phyloP scores from a whole-genome alignment of 495 filamentous ascomycete genomes.

The Penicillium desertorum region DNA sequence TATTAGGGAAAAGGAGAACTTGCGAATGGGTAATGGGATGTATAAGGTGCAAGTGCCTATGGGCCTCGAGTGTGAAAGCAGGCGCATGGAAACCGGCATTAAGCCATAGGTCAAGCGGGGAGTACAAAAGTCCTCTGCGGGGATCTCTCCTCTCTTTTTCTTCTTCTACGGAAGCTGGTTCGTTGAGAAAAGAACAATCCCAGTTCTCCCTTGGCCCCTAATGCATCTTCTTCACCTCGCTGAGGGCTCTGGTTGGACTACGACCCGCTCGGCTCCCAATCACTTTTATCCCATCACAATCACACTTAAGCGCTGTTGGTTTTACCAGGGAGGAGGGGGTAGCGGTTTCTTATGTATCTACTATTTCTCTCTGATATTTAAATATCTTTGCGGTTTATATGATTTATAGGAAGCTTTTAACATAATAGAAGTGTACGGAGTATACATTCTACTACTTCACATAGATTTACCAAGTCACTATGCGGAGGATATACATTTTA shows the following conservation, averaged over 20 bases:
- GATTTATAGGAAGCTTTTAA: no score
- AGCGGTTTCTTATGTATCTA: no score
- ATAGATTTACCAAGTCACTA: no score
- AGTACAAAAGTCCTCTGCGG: slow-evolving; percentile 18
- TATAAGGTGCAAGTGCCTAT: neutral
- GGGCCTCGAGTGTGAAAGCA: slow-evolving; percentile 7
- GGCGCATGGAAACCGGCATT: slow-evolving; percentile 7
- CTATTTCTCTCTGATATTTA: no score
- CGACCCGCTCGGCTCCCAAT: slow-evolving; percentile 26
- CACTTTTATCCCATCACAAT: slow-evolving; percentile 31
- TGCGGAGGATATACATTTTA: no score
- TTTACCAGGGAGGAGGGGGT: neutral
- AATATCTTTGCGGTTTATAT: no score
- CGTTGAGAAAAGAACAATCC: slow-evolving; percentile 5
- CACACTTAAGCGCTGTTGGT: slow-evolving; percentile 7
- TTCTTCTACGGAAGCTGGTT: slow-evolving; percentile 11
- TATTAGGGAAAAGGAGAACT: neutral
- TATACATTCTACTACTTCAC: no score
- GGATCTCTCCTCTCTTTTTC: slow-evolving; percentile 10
- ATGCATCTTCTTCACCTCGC: slow-evolving; percentile 33
- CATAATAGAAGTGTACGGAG: no score
- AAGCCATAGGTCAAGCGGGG: slow-evolving; percentile 1
- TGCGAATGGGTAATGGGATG: neutral
- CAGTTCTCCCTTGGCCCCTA: slow-evolving; percentile 18
- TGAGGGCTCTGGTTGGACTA: slow-evolving; percentile 23